These are phyloP conservation scores for Dittrichia graveolens DNA, from an alignment of 129 eudicot species.

Conservation along the genomic window DNA sequence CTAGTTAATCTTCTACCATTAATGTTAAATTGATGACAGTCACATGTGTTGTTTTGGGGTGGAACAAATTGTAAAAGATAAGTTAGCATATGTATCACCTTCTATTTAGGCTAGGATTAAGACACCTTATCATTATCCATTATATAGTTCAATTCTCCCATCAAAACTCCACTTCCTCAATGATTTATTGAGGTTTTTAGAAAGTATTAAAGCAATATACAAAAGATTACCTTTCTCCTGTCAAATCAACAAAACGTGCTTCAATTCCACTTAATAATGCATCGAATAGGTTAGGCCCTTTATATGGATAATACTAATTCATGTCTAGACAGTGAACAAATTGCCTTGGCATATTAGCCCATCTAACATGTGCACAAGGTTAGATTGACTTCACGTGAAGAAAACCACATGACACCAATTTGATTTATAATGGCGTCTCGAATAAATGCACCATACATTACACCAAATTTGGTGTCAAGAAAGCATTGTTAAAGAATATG, in stretches of 20 bases:
- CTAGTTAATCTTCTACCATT: not conserved
- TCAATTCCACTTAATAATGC: not conserved
- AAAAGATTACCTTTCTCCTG: not conserved
- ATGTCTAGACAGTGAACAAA: too few relatives aligned
- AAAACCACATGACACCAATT: not conserved
- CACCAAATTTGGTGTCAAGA: too few relatives aligned
- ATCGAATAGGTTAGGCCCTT: not conserved
- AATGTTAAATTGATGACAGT: not conserved
- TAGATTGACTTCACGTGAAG: not conserved
- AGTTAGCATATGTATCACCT: not conserved
- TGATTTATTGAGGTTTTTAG: not conserved
- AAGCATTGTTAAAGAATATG: not conserved
- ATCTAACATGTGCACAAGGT: not conserved
- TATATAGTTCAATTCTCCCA: not conserved
- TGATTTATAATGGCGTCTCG: not conserved
- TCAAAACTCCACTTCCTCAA: not conserved
- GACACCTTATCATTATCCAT: not conserved
- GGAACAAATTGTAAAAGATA: not conserved
- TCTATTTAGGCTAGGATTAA: not conserved
- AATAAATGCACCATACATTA: too few relatives aligned
- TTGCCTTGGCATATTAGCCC: too few relatives aligned
- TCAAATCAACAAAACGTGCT: not conserved
- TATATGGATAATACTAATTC: not conserved
- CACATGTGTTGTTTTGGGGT: slow-evolving; percentile 8
- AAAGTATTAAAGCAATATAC: not conserved